These are phyloP conservation scores for Boletus eberwhitei DNA, from an alignment of 768 basidiomycete species.

Conservation along the genomic window DNA sequence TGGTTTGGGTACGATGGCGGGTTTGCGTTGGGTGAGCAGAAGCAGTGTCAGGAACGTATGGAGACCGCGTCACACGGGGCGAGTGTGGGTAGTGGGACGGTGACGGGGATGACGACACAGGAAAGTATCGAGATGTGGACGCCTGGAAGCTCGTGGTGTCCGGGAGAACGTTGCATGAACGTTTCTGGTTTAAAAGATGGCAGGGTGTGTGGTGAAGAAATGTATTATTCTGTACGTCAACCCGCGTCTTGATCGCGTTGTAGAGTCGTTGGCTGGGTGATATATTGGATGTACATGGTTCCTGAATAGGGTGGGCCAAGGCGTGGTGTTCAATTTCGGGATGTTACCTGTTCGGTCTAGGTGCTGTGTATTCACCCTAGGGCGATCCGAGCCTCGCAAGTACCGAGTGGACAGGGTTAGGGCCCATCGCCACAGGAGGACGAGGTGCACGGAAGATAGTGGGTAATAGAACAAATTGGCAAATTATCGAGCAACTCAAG, in stretches of 20 bases:
- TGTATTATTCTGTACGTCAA: background rate
- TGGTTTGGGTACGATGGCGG: conserved; percentile 72
- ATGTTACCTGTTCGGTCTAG: background rate
- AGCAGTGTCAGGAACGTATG: background rate
- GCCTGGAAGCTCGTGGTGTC: conserved; percentile 1
- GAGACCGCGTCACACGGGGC: background rate
- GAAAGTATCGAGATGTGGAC: conserved; percentile 5
- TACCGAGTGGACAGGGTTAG: background rate
- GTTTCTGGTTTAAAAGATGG: background rate
- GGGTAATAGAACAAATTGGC: background rate
- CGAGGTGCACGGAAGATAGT: no score
- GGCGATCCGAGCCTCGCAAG: background rate
- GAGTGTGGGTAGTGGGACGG: background rate
- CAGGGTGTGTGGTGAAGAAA: background rate
- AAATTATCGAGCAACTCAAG: background rate
- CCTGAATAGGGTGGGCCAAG: background rate
- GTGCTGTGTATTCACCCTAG: background rate
- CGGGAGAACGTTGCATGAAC: background rate
- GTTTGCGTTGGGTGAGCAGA: conserved; percentile 6
- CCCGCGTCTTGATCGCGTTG: background rate
- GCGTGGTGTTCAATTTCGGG: background rate
- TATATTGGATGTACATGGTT: background rate
- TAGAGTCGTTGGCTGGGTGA: background rate
- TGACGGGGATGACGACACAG: background rate
- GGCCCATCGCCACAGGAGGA: background rate